Percentiles rank a stretch among this genome's conserved stretches.
phyloP scores from a whole-genome alignment of 2,329 filamentous ascomycete species.

The Dendrostoma leiphaemia region DNA sequence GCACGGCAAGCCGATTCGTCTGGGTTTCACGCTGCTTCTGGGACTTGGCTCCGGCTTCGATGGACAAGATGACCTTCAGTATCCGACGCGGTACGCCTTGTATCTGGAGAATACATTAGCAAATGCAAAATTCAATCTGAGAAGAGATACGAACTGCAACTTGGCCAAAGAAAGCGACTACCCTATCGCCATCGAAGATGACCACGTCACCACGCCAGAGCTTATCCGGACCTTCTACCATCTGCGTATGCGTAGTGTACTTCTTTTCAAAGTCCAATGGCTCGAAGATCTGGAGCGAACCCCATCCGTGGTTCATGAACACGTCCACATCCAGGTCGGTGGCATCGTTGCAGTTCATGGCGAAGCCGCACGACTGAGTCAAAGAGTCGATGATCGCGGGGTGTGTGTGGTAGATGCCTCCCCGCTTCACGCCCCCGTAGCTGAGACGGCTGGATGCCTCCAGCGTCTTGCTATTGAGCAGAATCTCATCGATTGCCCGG shows the following conservation, averaged over 20 bases:
- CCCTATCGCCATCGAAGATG: conserved; percentile 49
- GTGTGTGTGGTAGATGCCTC: conserved; percentile 47
- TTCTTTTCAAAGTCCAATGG: conserved; percentile 42
- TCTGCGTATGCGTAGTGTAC: conserved; percentile 56
- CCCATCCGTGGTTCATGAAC: conserved; percentile 61
- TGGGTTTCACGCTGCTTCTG: too few species aligned
- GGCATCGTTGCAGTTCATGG: conserved; percentile 56
- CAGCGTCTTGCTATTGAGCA: conserved; percentile 45
- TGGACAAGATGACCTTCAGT: conserved; percentile 28
- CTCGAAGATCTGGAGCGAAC: conserved; percentile 48
- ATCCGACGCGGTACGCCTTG: conserved; percentile 34
- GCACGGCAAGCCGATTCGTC: background rate
- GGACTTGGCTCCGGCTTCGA: background rate
- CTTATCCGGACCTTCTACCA: conserved; percentile 52
- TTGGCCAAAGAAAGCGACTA: conserved; percentile 52
- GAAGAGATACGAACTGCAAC: conserved; percentile 61
- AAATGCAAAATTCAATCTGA: too few species aligned
- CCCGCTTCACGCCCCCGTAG: conserved; percentile 39
- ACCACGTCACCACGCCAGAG: conserved; percentile 54
- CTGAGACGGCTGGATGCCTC: conserved; percentile 40
- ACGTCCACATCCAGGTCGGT: conserved; percentile 53
- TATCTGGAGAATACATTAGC: conserved; percentile 59
- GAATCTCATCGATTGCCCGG: conserved; percentile 56
- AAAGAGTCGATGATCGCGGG: conserved; percentile 60
- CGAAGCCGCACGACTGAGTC: conserved; percentile 58